Percentiles rank a stretch among this genome's conserved stretches.
phyloP scores from a whole-genome alignment of 345 rosid species.

The Stellera chamaejasme region DNA sequence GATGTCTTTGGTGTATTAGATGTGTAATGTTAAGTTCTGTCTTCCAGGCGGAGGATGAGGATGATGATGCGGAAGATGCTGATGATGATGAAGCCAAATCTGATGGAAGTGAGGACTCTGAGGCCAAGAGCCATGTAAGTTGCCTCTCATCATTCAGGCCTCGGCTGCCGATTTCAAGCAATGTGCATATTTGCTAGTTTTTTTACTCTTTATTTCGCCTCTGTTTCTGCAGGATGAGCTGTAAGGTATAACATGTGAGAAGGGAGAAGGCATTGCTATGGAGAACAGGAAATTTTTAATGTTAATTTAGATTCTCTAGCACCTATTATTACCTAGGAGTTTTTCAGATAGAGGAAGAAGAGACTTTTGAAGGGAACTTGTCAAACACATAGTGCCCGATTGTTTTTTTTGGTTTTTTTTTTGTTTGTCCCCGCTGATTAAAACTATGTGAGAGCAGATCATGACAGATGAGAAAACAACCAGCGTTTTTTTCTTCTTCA shows the following conservation, averaged over 20 bases:
- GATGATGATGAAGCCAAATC: constrained; percentile 40
- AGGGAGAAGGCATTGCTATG: too few species aligned
- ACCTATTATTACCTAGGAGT: too few species aligned
- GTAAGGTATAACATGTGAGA: constrained; percentile 18
- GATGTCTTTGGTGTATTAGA: not conserved
- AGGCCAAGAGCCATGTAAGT: constrained; percentile 34
- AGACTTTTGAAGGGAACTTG: not conserved
- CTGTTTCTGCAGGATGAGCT: constrained; percentile 64
- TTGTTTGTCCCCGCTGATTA: too few species aligned
- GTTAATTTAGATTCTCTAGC: too few species aligned
- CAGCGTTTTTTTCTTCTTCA: not conserved
- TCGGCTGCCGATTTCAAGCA: not conserved
- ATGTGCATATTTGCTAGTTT: not conserved
- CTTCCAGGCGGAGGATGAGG: constrained; percentile 61
- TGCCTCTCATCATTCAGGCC: not conserved
- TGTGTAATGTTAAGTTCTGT: constrained; percentile 6
- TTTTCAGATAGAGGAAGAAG: too few species aligned
- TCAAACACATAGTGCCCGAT: constrained; percentile 1
- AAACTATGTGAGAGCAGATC: too few species aligned
- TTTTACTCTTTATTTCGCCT: not conserved
- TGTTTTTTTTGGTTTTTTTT: not conserved
- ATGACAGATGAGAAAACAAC: too few species aligned
- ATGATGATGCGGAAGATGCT: constrained; percentile 30
- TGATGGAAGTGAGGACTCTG: constrained; percentile 26
- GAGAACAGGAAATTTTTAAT: too few species aligned